phyloP scores from a whole-genome alignment of 345 rosid genomes.

The Eutrema heterophyllum region DNA sequence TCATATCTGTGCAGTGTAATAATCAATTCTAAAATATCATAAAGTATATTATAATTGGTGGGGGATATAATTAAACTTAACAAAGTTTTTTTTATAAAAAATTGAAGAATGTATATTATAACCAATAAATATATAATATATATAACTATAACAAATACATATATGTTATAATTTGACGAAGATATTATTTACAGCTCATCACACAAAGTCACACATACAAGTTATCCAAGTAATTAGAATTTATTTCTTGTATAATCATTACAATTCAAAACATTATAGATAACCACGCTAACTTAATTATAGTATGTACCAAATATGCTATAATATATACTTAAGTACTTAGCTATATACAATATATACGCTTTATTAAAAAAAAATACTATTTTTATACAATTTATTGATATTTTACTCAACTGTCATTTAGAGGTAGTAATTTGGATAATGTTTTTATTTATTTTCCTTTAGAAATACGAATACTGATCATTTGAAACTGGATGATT shows the following conservation, averaged over 20 bases:
- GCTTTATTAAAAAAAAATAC: background rate
- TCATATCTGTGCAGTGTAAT: constrained; percentile 26
- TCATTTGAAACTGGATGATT: constrained; percentile 4
- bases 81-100: background rate
- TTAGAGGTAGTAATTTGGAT: background rate
- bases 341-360: background rate
- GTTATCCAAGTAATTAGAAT: background rate
- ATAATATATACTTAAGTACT: background rate
- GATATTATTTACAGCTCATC: constrained; percentile 1
- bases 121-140: background rate
- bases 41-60: constrained; percentile 17
- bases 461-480: background rate
- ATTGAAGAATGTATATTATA: background rate
- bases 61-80: constrained; percentile 5
- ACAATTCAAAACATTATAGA: background rate
- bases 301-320: background rate
- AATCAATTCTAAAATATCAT: constrained; percentile 1
- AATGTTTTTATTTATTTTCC: background rate
- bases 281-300: background rate
- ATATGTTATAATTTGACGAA: background rate
- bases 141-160: background rate
- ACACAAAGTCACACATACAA: background rate
- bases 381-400: background rate
- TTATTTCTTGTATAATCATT: background rate
- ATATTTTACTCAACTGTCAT: background rate